Conservation (phyloP, 805 yeast genomes). For the Candida nemodendra region DNA sequence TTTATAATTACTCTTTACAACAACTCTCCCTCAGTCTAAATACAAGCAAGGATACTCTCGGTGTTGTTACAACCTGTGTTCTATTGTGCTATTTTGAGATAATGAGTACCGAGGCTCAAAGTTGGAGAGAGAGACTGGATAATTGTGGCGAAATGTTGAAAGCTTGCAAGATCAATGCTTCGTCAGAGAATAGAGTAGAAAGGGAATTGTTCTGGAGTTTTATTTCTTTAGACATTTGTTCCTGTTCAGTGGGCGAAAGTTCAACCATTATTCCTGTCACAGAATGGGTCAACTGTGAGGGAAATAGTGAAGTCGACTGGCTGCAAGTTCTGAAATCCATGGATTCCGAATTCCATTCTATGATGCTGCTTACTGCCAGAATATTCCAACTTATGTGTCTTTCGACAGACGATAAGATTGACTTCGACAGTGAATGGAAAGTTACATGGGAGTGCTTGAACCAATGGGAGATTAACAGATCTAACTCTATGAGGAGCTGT, state of each 20-base stretch:
- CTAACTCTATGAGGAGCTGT: slow-evolving; percentile 35
- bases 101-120: slow-evolving; percentile 37
- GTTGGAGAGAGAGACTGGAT: slow-evolving; percentile 40
- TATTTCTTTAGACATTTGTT: slow-evolving; percentile 40
- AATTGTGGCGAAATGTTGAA: slow-evolving; percentile 39
- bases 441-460: slow-evolving; percentile 38
- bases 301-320: slow-evolving; percentile 4
- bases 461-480: slow-evolving; percentile 39
- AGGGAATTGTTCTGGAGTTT: slow-evolving; percentile 45
- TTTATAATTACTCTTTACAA: slow-evolving; percentile 30
- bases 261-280: slow-evolving; percentile 11
- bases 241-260: slow-evolving; percentile 31
- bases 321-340: slow-evolving; percentile 1
- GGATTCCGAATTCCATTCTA: slow-evolving; percentile 14
- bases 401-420: slow-evolving; percentile 22
- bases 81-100: slow-evolving; percentile 43
- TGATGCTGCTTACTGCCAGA: slow-evolving; percentile 28
- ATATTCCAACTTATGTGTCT: slow-evolving; percentile 35
- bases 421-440: slow-evolving; percentile 40
- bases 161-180: slow-evolving; percentile 39
- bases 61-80: slow-evolving; percentile 38
- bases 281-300: slow-evolving; percentile 15
- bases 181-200: slow-evolving; percentile 33
- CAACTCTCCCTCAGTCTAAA: slow-evolving; percentile 37
- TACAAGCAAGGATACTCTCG: slow-evolving; percentile 27